phyloP scores from a whole-genome alignment of 495 filamentous ascomycete genomes.

The Sordaria brevicollis region DNA sequence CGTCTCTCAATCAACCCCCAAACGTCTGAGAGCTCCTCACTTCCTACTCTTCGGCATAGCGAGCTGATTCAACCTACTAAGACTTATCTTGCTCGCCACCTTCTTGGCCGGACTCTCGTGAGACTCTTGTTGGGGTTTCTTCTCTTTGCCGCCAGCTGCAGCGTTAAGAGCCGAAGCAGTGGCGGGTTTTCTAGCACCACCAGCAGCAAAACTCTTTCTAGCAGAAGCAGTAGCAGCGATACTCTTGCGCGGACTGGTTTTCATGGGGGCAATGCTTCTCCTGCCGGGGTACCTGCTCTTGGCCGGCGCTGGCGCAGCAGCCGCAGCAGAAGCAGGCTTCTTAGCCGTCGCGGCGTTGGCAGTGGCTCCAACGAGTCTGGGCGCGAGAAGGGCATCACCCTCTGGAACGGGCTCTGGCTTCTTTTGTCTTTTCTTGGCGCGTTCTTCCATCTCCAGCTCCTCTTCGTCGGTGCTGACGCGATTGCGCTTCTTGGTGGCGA shows the following conservation, averaged over 20 bases:
- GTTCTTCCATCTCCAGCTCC: constrained; percentile 31
- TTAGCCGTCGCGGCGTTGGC: neutral
- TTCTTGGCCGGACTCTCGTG: constrained; percentile 34
- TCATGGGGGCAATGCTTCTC: constrained; percentile 9
- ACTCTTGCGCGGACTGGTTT: constrained; percentile 9
- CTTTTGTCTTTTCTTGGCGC: constrained; percentile 36
- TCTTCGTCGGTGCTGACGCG: constrained; percentile 42
- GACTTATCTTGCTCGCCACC: constrained; percentile 29
- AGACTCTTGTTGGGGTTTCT: too few relatives aligned
- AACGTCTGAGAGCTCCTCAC: constrained; percentile 9
- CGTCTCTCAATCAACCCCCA: neutral
- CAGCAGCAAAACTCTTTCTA: constrained; percentile 1
- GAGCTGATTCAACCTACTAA: constrained; percentile 43
- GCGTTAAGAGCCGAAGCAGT: neutral
- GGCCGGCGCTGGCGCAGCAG: neutral
- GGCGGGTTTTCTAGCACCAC: neutral
- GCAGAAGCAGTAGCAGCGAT: constrained; percentile 8
- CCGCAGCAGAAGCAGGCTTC: neutral
- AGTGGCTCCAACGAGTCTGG: constrained; percentile 17
- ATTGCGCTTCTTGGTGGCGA: constrained; percentile 64
- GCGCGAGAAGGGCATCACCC: constrained; percentile 32
- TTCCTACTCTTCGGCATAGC: constrained; percentile 40
- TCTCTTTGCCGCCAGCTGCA: neutral
- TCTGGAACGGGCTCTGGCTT: constrained; percentile 38
- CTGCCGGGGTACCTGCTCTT: constrained; percentile 14